Base-by-base conservation (phyloP, 2,329 filamentous ascomycete species). In the Colletotrichum tabaci region DNA sequence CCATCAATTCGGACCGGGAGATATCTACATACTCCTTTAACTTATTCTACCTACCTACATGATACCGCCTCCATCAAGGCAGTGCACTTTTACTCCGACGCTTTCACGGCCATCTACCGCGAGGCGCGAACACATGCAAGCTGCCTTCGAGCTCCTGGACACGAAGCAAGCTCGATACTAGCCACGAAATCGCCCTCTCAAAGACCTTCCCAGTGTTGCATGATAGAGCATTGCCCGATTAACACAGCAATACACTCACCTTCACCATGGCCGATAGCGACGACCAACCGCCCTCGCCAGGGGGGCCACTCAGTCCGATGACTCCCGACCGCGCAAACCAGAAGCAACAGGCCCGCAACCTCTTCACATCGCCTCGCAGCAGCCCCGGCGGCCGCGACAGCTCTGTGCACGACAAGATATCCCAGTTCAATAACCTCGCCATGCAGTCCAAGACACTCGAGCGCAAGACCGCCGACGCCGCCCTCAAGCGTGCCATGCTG, bases 341-440 rank as follows among this genome's bases (percentile, higher is more conserved):
- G 74, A 82, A 80, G 72, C 76, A 83, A 72, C 79, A 81, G 74
- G 78, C 80, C 65, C 78, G 81, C 47, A 81, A 82, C 18, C 75
- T 82, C 66, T 79, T 84, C 74, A 77, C 81, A 35, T 78, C 82
- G 49, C 76, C 76, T 55, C 80, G 78, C 74, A 78, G 72, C 77
- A 83, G 82, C 68, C 81, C 81, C 18, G 65, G 67, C 21, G 69
- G 65, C 30, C 86, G 89, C 74, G 88, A 90, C 72, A 90, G 88
- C 76, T 89, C 89, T 26, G 90, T 93, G 7, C 86, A 90, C 75
- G 89, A 92, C 72, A 90, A 91, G 77, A 92, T 93, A 73, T 90
- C 89, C 77, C 92, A 93, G 80, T 94, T 94, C 81, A 93, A 94
- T 83, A 88, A 86, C 68, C 85, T 94, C 46, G 88, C 91, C 68